Conservation (phyloP, 2,329 filamentous ascomycete genomes). For the Exophiala sp. region DNA sequence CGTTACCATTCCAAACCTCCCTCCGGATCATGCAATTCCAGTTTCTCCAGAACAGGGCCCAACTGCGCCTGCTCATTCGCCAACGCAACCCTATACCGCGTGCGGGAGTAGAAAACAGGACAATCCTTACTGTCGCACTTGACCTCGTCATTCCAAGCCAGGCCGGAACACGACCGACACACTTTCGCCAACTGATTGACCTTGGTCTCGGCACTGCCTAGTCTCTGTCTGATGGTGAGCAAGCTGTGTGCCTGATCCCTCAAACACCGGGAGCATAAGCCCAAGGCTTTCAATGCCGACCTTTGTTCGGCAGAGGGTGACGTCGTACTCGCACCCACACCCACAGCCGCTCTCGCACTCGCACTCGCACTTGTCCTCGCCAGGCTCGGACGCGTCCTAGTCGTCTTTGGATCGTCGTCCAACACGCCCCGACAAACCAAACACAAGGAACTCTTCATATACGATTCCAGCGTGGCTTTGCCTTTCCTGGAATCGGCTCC, state of each 20-base stretch:
- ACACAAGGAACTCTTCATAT: constrained; percentile 76
- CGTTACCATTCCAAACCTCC: too few relatives aligned
- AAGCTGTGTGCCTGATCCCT: constrained; percentile 51
- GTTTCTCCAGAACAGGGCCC: constrained; percentile 34
- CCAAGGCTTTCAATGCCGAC: neutral
- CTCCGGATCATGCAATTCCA: constrained; percentile 34
- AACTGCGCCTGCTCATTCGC: constrained; percentile 35
- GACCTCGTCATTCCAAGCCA: constrained; percentile 70
- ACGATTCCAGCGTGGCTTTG: constrained; percentile 78
- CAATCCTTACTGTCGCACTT: constrained; percentile 86
- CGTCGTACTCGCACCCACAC: neutral
- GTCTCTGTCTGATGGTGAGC: constrained; percentile 55
- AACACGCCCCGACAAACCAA: constrained; percentile 65
- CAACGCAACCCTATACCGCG: constrained; percentile 35
- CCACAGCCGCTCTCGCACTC: too few relatives aligned
- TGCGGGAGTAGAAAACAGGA: constrained; percentile 70
- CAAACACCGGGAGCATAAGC: constrained; percentile 34
- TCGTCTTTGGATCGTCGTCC: constrained; percentile 32
- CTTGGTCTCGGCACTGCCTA: constrained; percentile 59
- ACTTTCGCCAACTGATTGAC: constrained; percentile 60
- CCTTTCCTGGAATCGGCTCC: constrained; percentile 31
- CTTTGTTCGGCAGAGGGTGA: too few relatives aligned
- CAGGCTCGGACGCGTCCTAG: too few relatives aligned
- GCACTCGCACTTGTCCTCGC: too few relatives aligned
- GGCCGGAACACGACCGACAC: constrained; percentile 72